phyloP scores from a whole-genome alignment of 2,329 filamentous ascomycete species.

The Fusarium sarcochroum region DNA sequence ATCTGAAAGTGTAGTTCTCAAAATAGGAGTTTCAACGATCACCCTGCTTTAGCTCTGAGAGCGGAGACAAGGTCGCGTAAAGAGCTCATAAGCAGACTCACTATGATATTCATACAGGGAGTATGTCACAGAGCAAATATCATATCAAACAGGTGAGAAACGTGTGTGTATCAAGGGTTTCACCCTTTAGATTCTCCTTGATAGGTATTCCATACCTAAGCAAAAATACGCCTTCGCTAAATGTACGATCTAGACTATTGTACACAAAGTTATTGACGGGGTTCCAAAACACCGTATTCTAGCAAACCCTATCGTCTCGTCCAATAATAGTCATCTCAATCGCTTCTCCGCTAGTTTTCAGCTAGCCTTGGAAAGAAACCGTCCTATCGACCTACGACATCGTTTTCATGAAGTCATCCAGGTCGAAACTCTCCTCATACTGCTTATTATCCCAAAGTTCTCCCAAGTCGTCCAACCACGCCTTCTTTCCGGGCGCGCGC shows the following conservation, averaged over 20 bases:
- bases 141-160: background rate
- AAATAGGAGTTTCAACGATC: too few relatives aligned
- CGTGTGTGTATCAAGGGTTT: conserved; percentile 10
- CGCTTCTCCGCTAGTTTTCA: conserved; percentile 10
- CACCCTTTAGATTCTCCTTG: conserved; percentile 15
- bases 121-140: background rate
- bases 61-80: too few relatives aligned
- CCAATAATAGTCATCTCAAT: conserved; percentile 21
- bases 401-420: conserved; percentile 94
- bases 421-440: conserved; percentile 97
- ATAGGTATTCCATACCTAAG: conserved; percentile 40
- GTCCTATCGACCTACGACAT: conserved; percentile 73
- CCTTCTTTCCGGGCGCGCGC: conserved; percentile 96
- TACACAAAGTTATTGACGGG: conserved; percentile 44
- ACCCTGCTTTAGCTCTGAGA: too few relatives aligned
- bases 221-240: conserved; percentile 50
- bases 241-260: conserved; percentile 46
- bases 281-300: conserved; percentile 42
- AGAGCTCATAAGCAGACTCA: too few relatives aligned
- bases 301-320: conserved; percentile 25
- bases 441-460: conserved; percentile 98
- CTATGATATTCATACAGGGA: too few relatives aligned
- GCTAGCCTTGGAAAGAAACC: conserved; percentile 3
- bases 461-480: conserved; percentile 93
- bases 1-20: background rate